Evolutionary conservation across 2,329 filamentous ascomycete genomes (phyloP), one percentile per base, ranked within the genome.

Genomic region (Madurella fahalii): DNA sequence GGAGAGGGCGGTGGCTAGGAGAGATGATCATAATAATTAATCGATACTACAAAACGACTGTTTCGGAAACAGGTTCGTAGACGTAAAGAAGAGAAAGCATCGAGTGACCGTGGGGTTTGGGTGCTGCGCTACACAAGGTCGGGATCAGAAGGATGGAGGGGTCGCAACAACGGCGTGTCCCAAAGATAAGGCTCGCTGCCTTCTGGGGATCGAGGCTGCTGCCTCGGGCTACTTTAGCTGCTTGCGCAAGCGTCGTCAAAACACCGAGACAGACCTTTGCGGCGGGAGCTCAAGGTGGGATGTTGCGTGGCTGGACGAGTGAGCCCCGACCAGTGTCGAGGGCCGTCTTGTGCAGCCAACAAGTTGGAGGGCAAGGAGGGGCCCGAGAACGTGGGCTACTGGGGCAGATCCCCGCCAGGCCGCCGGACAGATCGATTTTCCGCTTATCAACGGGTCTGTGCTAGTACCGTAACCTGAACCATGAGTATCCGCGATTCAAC

Each of bases 301-400:
- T 11, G 4, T 37, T 37, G 13, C 34, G 34, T 15, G 34, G 13
- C 11, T 4, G 37, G 42, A 25, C 25, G 25, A 25, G 4, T 25
- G 25, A 25, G 25, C 25, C 15, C 30, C n/a, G 50, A 41, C 13
- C 25, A 32, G 11, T 50, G 34, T 18, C 25, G 47, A 50, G 18
- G 34, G 34, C 34, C 34, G 13, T 4, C 34, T 37, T 11, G n/a
- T n/a, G 34, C 11, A 37, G 48, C 52, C 54, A 59, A 59, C 57
- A 53, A 54, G 45, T 50, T 40, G 37, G 34, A 49, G 51, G 40
- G 30, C 39, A 51, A 53, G 49, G 54, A 54, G 54, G 57, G 52
- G 48, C 46, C 52, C 49, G 25, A 47, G 32, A 40, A 55, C 47
- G 48, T 53, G 54, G 54, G 45, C 49, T 43, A 30, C 43, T 17